phyloP scores from a whole-genome alignment of 148 eudicot genomes.

The Vaccinium myrtillus region DNA sequence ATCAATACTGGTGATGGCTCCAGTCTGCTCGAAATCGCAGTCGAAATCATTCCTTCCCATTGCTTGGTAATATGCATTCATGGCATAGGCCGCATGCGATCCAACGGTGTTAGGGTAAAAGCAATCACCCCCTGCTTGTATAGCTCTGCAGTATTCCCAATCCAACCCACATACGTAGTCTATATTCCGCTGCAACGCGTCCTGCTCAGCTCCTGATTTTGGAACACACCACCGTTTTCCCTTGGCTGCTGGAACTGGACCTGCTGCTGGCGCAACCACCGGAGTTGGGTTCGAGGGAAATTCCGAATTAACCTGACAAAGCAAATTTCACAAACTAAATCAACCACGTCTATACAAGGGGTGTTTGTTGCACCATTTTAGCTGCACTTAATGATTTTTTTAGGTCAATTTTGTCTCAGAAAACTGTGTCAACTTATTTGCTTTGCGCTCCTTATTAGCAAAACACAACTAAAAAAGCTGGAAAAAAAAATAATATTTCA shows the following conservation, averaged over 20 bases:
- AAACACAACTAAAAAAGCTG: background rate
- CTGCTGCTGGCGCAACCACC: background rate
- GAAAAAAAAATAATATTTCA: background rate
- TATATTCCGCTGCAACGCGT: constrained; percentile 32
- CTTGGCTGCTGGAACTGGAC: constrained; percentile 8
- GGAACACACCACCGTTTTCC: constrained; percentile 35
- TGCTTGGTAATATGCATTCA: constrained; percentile 45
- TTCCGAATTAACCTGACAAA: constrained; percentile 26
- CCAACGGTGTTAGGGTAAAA: constrained; percentile 33
- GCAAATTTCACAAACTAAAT: constrained; percentile 19
- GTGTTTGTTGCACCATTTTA: background rate
- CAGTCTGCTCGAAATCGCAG: constrained; percentile 48
- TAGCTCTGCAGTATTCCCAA: constrained; percentile 33
- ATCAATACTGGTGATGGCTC: constrained; percentile 28
- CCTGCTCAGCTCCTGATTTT: constrained; percentile 18
- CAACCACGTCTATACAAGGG: background rate
- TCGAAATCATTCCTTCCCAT: constrained; percentile 30
- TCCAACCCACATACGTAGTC: constrained; percentile 47
- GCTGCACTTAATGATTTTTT: background rate
- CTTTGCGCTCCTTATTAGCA: background rate
- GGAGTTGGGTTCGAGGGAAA: constrained; percentile 20
- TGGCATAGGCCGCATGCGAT: constrained; percentile 44
- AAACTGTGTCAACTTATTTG: background rate
- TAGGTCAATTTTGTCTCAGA: background rate
- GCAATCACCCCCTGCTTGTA: constrained; percentile 45